A percentile compares a stretch with the other conserved stretches of the same genome.
Evolutionary conservation across 2,329 filamentous ascomycete genomes (phyloP).

Genomic region (Xylariaceae sp.): DNA sequence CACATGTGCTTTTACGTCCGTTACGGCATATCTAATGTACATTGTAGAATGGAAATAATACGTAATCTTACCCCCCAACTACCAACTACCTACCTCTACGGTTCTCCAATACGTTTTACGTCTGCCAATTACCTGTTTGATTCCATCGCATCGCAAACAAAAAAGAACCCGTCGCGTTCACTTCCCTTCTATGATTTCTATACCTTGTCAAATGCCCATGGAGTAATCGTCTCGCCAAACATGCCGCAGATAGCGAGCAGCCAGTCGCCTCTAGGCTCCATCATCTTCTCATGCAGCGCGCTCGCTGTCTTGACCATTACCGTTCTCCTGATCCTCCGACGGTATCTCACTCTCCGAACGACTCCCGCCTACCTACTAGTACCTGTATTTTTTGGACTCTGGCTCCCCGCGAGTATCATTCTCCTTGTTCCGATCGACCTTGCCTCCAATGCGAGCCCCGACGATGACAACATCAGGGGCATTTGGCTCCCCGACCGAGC

Average conservation of each 20-base stretch:
- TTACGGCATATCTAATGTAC: too few species aligned
- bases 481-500: conserved; percentile 80
- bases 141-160: conserved; percentile 2
- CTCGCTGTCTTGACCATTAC: conserved; percentile 67
- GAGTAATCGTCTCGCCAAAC: conserved; percentile 16
- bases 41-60: not conserved
- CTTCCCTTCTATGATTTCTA: not conserved
- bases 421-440: conserved; percentile 93
- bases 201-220: not conserved
- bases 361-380: conserved; percentile 87
- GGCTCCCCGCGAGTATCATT: conserved; percentile 84
- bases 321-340: conserved; percentile 78
- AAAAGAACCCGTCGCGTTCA: not conserved
- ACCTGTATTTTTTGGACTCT: conserved; percentile 93
- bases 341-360: conserved; percentile 83
- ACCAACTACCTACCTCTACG: not conserved
- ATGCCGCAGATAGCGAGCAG: conserved; percentile 48
- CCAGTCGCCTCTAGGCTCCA: conserved; percentile 67
- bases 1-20: too few species aligned
- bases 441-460: conserved; percentile 72
- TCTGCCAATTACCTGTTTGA: not conserved
- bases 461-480: conserved; percentile 65
- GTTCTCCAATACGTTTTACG: not conserved
- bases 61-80: not conserved
- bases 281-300: conserved; percentile 68